A percentile compares a stretch with the other conserved stretches of the same genome.
Evolutionary conservation across 2,329 filamentous ascomycete species (phyloP).

Genomic region (Botryotinia convoluta): DNA sequence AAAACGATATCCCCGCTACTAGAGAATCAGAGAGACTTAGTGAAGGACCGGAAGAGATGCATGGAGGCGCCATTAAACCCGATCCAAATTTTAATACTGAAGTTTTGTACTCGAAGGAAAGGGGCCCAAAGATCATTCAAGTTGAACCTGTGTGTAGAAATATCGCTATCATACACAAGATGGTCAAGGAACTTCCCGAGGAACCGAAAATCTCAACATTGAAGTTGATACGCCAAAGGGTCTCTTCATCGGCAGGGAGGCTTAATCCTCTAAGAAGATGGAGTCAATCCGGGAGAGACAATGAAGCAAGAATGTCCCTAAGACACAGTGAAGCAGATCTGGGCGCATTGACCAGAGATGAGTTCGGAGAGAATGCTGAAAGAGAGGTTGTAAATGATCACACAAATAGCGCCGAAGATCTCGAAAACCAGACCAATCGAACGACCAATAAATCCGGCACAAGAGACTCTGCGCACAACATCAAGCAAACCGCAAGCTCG

Average conservation of each 20-base stretch:
- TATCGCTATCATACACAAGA: background rate
- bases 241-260: background rate
- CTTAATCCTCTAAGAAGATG: accelerated
- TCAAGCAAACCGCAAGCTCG: no score
- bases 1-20: no score
- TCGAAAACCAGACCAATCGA: no score
- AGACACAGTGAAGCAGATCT: background rate
- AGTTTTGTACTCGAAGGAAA: background rate
- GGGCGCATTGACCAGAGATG: background rate
- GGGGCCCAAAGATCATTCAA: background rate
- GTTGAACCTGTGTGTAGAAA: background rate
- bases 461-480: no score
- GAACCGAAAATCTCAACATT: no score
- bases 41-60: background rate
- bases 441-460: no score
- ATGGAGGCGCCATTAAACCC: background rate
- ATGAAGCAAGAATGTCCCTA: background rate
- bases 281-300: background rate
- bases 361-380: background rate
- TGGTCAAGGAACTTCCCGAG: background rate
- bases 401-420: no score
- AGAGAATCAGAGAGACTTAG: background rate
- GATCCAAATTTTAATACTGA: background rate
- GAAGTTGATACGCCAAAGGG: background rate
- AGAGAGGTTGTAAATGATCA: background rate